Evolutionary conservation across 2,329 filamentous ascomycete genomes (phyloP).

Genomic region (Trichophyton mentagrophytes): DNA sequence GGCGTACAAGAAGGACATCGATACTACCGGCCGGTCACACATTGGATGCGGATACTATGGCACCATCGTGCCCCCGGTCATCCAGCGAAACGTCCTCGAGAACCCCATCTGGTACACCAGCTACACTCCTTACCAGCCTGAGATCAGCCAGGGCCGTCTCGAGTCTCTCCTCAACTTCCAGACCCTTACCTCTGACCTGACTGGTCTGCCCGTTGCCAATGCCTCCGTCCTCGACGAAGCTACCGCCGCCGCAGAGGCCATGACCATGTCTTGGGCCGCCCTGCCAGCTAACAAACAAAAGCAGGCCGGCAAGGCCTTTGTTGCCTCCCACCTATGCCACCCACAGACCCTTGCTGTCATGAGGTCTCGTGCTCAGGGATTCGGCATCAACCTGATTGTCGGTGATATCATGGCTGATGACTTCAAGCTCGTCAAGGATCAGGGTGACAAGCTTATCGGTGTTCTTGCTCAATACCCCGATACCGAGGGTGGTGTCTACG

Average conservation of each 20-base stretch:
- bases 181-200: conserved; percentile 80
- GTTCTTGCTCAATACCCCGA: conserved; percentile 93
- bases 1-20: conserved; percentile 43
- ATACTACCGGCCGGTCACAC: conserved; percentile 49
- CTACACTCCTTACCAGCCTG: conserved; percentile 93
- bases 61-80: conserved; percentile 75
- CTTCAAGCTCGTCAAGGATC: conserved; percentile 53
- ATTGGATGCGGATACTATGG: conserved; percentile 83
- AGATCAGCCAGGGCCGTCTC: conserved; percentile 88
- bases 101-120: conserved; percentile 96
- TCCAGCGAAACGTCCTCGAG: conserved; percentile 84
- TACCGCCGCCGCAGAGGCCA: conserved; percentile 85
- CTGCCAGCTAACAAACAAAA: conserved; percentile 60
- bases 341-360: conserved; percentile 78
- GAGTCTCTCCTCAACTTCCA: conserved; percentile 93
- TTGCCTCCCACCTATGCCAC: conserved; percentile 72
- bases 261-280: conserved; percentile 79
- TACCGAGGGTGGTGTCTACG: conserved; percentile 65
- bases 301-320: conserved; percentile 62
- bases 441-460: conserved; percentile 73
- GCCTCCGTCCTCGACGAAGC: conserved; percentile 83
- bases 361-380: conserved; percentile 75
- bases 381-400: conserved; percentile 66
- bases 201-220: conserved; percentile 75
- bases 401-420: conserved; percentile 57